Conservation (phyloP, 148 eudicot species). For the Fagopyrum tataricum region DNA sequence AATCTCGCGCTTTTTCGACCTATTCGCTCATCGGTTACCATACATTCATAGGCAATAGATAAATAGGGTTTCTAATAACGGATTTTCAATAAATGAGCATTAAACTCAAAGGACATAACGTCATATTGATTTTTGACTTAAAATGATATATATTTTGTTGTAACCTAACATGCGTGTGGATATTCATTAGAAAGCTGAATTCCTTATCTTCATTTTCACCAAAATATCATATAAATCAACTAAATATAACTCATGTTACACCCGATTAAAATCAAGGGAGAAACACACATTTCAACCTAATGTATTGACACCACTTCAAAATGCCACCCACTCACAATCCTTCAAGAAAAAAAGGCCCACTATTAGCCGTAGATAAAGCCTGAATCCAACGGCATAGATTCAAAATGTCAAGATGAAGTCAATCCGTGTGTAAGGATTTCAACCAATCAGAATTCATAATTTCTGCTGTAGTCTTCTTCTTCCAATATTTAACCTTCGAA, state of each 20-base stretch:
- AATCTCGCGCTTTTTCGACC: not conserved
- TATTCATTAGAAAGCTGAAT: conserved; percentile 17
- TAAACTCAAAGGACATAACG: conserved; percentile 1
- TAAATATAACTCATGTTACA: not conserved
- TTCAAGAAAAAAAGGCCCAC: conserved; percentile 1
- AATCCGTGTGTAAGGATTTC: conserved; percentile 20
- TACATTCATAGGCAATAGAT: not conserved
- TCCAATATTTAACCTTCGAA: conserved; percentile 16
- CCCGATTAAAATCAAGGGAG: conserved; percentile 12
- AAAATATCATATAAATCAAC: conserved; percentile 11
- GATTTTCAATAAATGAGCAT: not conserved
- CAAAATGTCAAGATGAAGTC: not conserved
- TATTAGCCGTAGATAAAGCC: conserved; percentile 18
- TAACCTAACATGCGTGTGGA: not conserved
- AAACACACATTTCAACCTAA: conserved; percentile 21
- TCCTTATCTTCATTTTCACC: not conserved
- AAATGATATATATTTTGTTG: conserved; percentile 4
- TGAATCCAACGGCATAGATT: conserved; percentile 18
- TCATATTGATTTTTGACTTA: conserved; percentile 4
- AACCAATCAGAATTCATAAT: conserved; percentile 15
- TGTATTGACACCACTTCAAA: conserved; percentile 11
- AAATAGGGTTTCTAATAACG: not conserved
- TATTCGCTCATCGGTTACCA: not conserved
- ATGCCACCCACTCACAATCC: not conserved
- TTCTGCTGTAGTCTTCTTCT: not conserved